Percentiles rank a stretch among this genome's conserved stretches.
phyloP scores from a whole-genome alignment of 306 rosid species.

The Trifolium subterraneum region DNA sequence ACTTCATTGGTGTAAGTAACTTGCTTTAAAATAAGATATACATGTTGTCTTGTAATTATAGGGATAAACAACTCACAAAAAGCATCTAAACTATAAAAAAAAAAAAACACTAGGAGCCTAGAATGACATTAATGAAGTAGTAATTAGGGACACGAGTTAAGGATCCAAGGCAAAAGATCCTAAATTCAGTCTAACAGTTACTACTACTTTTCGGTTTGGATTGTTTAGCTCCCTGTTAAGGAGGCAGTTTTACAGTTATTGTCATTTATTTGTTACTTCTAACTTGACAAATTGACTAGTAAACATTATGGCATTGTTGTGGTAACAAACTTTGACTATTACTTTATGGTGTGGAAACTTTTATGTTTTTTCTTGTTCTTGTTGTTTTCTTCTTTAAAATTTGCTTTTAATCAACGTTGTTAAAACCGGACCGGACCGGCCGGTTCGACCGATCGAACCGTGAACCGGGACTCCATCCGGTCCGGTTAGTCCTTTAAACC shows the following conservation, averaged over 20 bases:
- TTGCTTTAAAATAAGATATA: conserved; percentile 24
- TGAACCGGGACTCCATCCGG: too few relatives aligned
- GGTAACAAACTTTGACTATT: conserved; percentile 11
- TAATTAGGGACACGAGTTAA: conserved; percentile 39
- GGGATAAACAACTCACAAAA: conserved; percentile 44
- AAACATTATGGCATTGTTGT: conserved; percentile 6
- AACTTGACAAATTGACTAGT: conserved; percentile 3
- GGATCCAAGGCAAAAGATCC: conserved; percentile 52
- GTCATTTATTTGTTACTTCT: conserved; percentile 35
- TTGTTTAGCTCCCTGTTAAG: conserved; percentile 42
- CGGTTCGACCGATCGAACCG: too few relatives aligned
- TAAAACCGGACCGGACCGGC: too few relatives aligned
- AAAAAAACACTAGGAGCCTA: conserved; percentile 15
- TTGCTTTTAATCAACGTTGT: too few relatives aligned
- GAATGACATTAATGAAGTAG: conserved; percentile 23
- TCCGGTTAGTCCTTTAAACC: too few relatives aligned
- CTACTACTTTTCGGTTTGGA: conserved; percentile 24
- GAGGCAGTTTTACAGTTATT: conserved; percentile 45
- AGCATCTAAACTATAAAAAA: conserved; percentile 11
- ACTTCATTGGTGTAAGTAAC: conserved; percentile 17
- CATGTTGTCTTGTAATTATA: conserved; percentile 39
- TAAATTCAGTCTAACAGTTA: conserved; percentile 39
- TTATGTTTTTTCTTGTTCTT: too few relatives aligned
- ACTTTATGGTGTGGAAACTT: background rate
- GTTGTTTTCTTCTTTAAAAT: too few relatives aligned